Evolutionary conservation across 495 filamentous ascomycete genomes (phyloP), one percentile per base, ranked within the genome.

Genomic region (Aspergillus indologenus): DNA sequence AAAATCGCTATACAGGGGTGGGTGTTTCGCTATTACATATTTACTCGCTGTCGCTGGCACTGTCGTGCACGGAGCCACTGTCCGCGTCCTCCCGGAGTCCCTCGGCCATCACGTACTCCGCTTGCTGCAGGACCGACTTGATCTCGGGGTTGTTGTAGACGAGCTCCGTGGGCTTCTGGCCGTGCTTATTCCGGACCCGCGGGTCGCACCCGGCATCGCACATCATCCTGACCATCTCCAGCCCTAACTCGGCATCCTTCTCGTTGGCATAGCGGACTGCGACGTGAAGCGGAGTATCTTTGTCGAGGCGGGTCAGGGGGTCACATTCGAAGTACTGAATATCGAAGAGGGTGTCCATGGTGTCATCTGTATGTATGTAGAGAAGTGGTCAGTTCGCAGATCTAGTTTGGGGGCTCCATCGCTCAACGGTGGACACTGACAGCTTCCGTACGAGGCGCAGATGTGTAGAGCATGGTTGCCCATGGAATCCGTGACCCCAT

Each of bases 271-370:
- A 96, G 29, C 89, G 84, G 42, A 98, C 88, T 17, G 91, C 91
- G 65, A 83, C 83, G 79, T 98, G 94, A 40, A 98, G 80, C 8
- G 93, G 92, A 1, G 92, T 97, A 73, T 98, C 92, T 57, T 85
- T 83, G 61, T 98, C 94, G 66, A 84, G 61, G 26, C 86, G 85
- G 69, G 87, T 90, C 55, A 90, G 62, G 6, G 90, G 90, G 79
- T 98, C 94, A 71, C 94, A 96, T 80, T 98, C 94, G 71, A 98
- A 87, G 56, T 84, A 90, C 57, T 92, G 86, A 70, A 96, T 91
- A 79, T 98, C 95, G 58, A 98, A 93, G 50, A 98, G 85, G 49
- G 83, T 61, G 75, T 98, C 94, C 76, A 98, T 89, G 20, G 90
- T 83, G 63, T 97, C 93, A 77, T 95, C 90, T 92, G 54, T 45